Evolutionary conservation across 1,284 basidiomycete species (phyloP).

Genomic region (Sphaerobolus stellatus): DNA sequence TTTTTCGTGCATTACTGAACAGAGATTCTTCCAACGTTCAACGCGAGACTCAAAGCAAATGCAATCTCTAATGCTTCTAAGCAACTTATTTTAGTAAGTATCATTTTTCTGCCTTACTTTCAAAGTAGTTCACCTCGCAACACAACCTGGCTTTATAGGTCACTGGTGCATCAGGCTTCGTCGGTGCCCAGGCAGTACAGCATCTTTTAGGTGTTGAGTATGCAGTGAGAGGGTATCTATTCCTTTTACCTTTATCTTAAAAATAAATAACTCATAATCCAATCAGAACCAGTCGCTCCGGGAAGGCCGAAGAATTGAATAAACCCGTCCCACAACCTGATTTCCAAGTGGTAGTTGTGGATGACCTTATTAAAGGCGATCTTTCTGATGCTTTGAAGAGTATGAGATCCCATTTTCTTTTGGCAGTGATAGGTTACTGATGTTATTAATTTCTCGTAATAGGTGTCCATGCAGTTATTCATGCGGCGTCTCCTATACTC

Average conservation of each 20-base stretch:
- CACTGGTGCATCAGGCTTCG: slow-evolving; percentile 29
- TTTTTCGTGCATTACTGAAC: too few species aligned
- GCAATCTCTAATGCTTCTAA: too few species aligned
- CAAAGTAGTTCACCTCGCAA: too few species aligned
- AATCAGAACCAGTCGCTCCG: neutral
- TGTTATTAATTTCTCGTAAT: neutral
- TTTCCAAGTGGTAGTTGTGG: slow-evolving; percentile 21
- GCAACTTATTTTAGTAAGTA: too few species aligned
- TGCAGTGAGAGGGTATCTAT: slow-evolving; percentile 25
- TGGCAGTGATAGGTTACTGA: neutral
- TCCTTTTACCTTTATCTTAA: neutral
- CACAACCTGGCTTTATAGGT: slow-evolving; percentile 20
- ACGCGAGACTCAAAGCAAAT: too few species aligned
- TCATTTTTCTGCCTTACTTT: too few species aligned
- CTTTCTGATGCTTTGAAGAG: slow-evolving; percentile 25
- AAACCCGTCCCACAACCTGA: neutral
- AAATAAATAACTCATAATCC: neutral
- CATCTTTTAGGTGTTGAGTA: slow-evolving; percentile 27
- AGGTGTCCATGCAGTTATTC: slow-evolving; percentile 25
- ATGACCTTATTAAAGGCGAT: slow-evolving; percentile 24
- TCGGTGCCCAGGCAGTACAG: slow-evolving; percentile 26
- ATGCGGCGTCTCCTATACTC: slow-evolving; percentile 17
- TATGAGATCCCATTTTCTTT: slow-evolving; percentile 5
- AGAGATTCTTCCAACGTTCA: too few species aligned
- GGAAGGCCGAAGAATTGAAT: slow-evolving; percentile 5